Evolutionary conservation across 805 yeast genomes (phyloP).

Genomic region (Pichia occidentalis): DNA sequence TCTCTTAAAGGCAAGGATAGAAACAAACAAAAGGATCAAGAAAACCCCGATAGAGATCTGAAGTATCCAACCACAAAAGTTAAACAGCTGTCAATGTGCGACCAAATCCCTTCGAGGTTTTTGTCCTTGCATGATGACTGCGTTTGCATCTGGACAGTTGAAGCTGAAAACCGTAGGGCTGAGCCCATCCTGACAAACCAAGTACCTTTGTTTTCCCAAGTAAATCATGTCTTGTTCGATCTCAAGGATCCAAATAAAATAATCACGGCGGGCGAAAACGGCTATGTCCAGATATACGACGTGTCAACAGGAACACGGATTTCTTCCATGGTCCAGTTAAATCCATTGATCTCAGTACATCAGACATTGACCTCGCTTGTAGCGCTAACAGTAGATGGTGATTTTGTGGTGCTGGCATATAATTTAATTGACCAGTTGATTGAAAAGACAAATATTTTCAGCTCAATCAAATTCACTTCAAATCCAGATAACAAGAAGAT

Average conservation of each 20-base stretch:
- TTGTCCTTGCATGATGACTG: slow-evolving; percentile 11
- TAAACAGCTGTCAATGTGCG: slow-evolving; percentile 1
- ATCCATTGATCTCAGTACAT: slow-evolving; percentile 19
- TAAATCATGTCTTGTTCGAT: slow-evolving; percentile 37
- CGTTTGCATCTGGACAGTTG: slow-evolving; percentile 14
- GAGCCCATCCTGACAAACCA: slow-evolving; percentile 10
- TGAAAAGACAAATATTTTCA: slow-evolving; percentile 14
- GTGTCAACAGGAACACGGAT: slow-evolving; percentile 1
- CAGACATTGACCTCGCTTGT: slow-evolving; percentile 25
- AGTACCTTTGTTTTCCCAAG: slow-evolving; percentile 35
- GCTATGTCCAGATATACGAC: slow-evolving; percentile 35
- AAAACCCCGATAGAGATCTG: not conserved
- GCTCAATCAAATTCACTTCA: not conserved
- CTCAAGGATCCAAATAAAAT: slow-evolving; percentile 33
- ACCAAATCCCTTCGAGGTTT: not conserved
- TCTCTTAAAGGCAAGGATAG: no score
- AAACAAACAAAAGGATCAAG: not conserved
- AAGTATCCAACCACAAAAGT: slow-evolving; percentile 5
- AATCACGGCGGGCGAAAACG: slow-evolving; percentile 44
- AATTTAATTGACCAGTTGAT: slow-evolving; percentile 17
- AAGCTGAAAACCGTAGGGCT: no score
- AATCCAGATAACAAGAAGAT: no score
- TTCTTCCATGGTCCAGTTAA: slow-evolving; percentile 2
- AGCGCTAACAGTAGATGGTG: slow-evolving; percentile 20
- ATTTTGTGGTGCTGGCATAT: slow-evolving; percentile 18